These are phyloP conservation scores for Hydrangea macrophylla DNA, from an alignment of 148 eudicot genomes.

Conservation along the genomic window DNA sequence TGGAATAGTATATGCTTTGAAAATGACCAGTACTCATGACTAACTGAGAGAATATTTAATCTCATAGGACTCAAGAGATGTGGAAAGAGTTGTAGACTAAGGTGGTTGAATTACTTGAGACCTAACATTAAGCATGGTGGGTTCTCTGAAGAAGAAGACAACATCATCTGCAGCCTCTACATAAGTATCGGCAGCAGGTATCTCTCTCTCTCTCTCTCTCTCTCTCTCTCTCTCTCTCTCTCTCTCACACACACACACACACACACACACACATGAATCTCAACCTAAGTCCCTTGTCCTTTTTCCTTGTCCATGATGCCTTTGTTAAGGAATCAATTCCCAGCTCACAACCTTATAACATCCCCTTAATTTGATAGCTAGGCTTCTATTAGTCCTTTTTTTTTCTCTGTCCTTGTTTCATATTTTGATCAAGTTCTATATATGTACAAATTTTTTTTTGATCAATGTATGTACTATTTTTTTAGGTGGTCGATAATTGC, in stretches of 20 bases:
- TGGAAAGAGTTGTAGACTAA: constrained; percentile 89
- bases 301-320: constrained; percentile 16
- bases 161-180: constrained; percentile 80
- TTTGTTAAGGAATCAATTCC: constrained; percentile 11
- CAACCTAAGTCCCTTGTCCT: constrained; percentile 22
- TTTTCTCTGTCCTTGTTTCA: neutral
- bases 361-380: too few species aligned
- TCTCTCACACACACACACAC: too few species aligned
- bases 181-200: constrained; percentile 98
- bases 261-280: too few species aligned
- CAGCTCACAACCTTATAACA: too few species aligned
- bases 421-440: neutral
- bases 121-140: constrained; percentile 97
- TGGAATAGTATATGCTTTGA: neutral
- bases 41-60: neutral
- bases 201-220: constrained; percentile 12
- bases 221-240: too few species aligned
- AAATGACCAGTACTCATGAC: too few species aligned
- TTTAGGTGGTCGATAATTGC: constrained; percentile 96
- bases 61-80: constrained; percentile 60
- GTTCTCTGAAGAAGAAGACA: constrained; percentile 94
- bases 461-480: too few species aligned
- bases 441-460: too few species aligned
- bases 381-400: neutral
- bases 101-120: constrained; percentile 92